Evolutionary conservation across 371 early-diverging fungal species (phyloP).

Genomic region (Dentiscutata heterogama): DNA sequence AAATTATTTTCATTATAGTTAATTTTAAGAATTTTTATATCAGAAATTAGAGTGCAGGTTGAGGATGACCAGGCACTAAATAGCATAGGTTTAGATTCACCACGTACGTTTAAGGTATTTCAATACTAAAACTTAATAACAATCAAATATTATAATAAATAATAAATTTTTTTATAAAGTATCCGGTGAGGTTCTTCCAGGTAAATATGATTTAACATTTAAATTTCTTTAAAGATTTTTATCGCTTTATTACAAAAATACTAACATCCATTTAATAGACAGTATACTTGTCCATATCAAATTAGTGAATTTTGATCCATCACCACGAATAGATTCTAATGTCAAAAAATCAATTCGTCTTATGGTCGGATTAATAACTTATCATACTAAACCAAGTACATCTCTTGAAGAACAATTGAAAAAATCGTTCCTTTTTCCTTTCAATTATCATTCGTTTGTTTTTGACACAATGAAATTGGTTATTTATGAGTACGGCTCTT

Average conservation of each 20-base stretch:
- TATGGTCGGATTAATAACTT: background rate
- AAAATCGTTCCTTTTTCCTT: conserved; percentile 30
- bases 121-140: background rate
- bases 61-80: background rate
- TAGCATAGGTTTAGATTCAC: background rate
- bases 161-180: background rate
- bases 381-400: conserved; percentile 28
- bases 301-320: background rate
- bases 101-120: background rate
- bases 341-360: conserved; percentile 22
- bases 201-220: background rate
- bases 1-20: background rate
- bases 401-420: conserved; percentile 5
- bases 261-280: conserved; percentile 5
- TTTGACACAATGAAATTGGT: conserved; percentile 40
- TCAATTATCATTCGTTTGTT: conserved; percentile 41
- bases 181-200: conserved; percentile 3
- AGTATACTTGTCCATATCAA: conserved; percentile 18
- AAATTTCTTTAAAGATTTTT: background rate
- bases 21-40: background rate
- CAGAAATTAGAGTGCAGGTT: background rate
- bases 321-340: background rate
- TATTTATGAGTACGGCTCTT: conserved; percentile 23
- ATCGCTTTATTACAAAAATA: background rate
- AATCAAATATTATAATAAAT: background rate